Conservation (phyloP, 257 asterid species). For the Avicennia marina region DNA sequence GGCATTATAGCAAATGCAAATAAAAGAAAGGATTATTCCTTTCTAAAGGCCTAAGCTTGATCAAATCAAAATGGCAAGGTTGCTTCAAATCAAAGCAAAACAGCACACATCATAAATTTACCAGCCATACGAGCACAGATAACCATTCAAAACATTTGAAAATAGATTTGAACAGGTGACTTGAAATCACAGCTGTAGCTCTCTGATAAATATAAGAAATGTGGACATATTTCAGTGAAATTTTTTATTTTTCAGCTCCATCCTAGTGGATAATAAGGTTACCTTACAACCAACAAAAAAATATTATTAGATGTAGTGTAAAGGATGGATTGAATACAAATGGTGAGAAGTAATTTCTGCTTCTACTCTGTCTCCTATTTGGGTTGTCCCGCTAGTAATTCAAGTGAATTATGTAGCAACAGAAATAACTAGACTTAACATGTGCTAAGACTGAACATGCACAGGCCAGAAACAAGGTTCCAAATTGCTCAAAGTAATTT, state of each 20-base stretch:
- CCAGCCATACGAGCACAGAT: background rate
- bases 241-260: background rate
- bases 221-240: too few relatives aligned
- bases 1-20: slow-evolving; percentile 12
- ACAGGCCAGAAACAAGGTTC: background rate
- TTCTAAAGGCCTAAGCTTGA: background rate
- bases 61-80: background rate
- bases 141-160: background rate
- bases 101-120: background rate
- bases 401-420: background rate
- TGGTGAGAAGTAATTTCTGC: too few relatives aligned
- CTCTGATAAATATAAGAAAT: too few relatives aligned
- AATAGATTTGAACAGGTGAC: background rate
- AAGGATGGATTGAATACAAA: too few relatives aligned
- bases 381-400: background rate
- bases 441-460: too few relatives aligned
- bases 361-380: background rate
- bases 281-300: too few relatives aligned
- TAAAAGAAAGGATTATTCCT: background rate
- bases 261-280: background rate
- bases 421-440: too few relatives aligned
- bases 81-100: too few relatives aligned
- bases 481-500: background rate
- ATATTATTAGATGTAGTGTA: too few relatives aligned
- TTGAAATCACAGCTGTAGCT: background rate